A percentile compares a stretch with the other conserved stretches of the same genome.
These are phyloP conservation scores for Pseudofabraea citricarpa DNA, from an alignment of 2,329 filamentous ascomycete species.

Conservation along the genomic window DNA sequence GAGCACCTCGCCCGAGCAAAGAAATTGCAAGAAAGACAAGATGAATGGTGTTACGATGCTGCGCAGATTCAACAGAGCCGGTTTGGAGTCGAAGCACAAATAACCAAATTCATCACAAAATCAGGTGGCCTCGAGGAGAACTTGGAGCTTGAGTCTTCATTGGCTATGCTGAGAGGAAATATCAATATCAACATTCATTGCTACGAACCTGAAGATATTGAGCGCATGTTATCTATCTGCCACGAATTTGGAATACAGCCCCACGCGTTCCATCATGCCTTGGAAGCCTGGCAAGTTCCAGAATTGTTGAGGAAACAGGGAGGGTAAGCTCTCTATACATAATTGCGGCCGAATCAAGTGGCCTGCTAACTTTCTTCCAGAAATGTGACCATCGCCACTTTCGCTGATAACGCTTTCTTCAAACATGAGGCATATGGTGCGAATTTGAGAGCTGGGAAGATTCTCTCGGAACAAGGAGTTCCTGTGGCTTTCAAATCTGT, in stretches of 20 bases:
- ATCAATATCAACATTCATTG: not conserved
- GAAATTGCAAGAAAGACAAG: not conserved
- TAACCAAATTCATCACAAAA: too few relatives aligned
- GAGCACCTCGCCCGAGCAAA: not conserved
- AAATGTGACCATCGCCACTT: constrained; percentile 38
- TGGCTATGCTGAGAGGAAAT: not conserved
- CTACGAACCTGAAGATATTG: not conserved
- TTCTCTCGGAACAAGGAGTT: constrained; percentile 34
- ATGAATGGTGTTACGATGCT: not conserved
- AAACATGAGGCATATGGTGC: constrained; percentile 38
- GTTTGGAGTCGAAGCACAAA: not conserved
- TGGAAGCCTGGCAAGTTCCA: too few relatives aligned
- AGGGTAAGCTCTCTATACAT: too few relatives aligned
- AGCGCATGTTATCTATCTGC: not conserved
- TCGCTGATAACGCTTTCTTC: constrained; percentile 36
- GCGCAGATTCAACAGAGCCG: not conserved
- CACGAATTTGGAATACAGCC: not conserved
- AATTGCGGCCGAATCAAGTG: too few relatives aligned
- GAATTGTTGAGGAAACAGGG: too few relatives aligned
- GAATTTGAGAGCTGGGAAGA: constrained; percentile 34
- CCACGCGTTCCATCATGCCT: not conserved
- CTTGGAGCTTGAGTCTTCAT: not conserved
- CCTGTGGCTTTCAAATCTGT: constrained; percentile 39
- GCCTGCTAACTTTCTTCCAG: constrained; percentile 11
- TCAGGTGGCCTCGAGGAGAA: too few relatives aligned